Evolutionary conservation across 345 rosid genomes (phyloP).

Genomic region (Lenwebbia sp.): DNA sequence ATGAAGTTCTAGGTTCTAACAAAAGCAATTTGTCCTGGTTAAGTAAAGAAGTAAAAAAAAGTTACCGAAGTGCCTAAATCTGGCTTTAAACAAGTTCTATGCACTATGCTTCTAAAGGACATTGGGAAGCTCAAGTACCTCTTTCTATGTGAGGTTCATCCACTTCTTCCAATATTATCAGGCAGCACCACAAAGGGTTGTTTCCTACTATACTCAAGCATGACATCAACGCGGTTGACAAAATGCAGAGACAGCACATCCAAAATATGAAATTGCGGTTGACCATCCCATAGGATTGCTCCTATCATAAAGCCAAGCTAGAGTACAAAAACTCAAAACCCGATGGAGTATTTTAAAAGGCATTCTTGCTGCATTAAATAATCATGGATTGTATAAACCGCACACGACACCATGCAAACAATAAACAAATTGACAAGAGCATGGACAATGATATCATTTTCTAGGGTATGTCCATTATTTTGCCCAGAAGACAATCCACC

Average conservation of each 20-base stretch:
- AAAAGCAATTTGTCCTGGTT: background rate
- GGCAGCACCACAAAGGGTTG: background rate
- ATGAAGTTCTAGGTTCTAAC: background rate
- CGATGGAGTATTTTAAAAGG: background rate
- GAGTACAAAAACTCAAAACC: background rate
- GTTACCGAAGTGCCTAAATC: background rate
- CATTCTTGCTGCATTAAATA: background rate
- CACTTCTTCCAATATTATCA: background rate
- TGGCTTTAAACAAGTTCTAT: background rate
- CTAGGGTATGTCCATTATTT: constrained; percentile 10
- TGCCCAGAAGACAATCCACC: constrained; percentile 30
- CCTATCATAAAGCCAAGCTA: background rate
- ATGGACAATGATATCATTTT: constrained; percentile 7
- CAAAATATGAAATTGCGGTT: background rate
- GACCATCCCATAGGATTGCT: background rate
- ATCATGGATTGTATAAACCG: background rate
- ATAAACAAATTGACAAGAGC: background rate
- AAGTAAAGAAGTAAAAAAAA: background rate
- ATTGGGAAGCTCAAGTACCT: background rate
- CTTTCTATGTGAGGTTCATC: background rate
- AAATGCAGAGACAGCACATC: background rate
- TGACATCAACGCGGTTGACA: background rate
- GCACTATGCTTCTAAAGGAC: background rate
- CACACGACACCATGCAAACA: constrained; percentile 2
- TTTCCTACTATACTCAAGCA: background rate